A percentile compares a stretch with the other conserved stretches of the same genome.
Conservation (phyloP, 1,284 basidiomycete species). For the Pseudozyma tsukubaensis region DNA sequence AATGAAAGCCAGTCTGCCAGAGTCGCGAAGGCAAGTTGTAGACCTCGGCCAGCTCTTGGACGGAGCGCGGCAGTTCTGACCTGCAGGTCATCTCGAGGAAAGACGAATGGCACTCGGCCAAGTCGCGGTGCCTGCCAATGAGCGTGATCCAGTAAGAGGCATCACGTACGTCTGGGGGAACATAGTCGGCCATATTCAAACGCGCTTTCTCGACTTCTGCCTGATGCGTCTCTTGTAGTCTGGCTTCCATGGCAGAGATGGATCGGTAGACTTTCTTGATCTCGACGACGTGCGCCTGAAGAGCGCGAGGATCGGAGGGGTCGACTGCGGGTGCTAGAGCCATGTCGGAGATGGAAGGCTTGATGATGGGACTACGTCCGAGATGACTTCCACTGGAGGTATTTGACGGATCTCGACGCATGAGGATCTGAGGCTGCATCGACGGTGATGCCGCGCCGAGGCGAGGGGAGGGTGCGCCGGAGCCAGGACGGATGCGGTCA, state of each 20-base stretch:
- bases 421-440: conserved; percentile 31
- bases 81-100: conserved; percentile 87
- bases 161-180: conserved; percentile 40
- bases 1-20: conserved; percentile 91
- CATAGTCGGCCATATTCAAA: conserved; percentile 24
- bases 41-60: conserved; percentile 87
- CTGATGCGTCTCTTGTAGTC: conserved; percentile 73
- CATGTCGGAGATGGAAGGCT: conserved; percentile 23
- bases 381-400: conserved; percentile 23
- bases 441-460: conserved; percentile 8
- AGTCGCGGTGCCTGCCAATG: conserved; percentile 71
- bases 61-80: conserved; percentile 84
- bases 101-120: conserved; percentile 88
- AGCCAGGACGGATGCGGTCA: conserved; percentile 14
- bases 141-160: conserved; percentile 52
- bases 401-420: conserved; percentile 32
- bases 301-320: conserved; percentile 21
- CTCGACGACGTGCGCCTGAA: conserved; percentile 73
- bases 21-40: conserved; percentile 94
- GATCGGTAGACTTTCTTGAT: conserved; percentile 83
- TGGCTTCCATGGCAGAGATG: conserved; percentile 79
- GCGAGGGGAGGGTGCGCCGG: conserved; percentile 21
- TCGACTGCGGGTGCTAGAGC: conserved; percentile 26
- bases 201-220: conserved; percentile 21
- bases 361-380: conserved; percentile 30